phyloP scores from a whole-genome alignment of 2,329 filamentous ascomycete species.

The Fusarium sp. region DNA sequence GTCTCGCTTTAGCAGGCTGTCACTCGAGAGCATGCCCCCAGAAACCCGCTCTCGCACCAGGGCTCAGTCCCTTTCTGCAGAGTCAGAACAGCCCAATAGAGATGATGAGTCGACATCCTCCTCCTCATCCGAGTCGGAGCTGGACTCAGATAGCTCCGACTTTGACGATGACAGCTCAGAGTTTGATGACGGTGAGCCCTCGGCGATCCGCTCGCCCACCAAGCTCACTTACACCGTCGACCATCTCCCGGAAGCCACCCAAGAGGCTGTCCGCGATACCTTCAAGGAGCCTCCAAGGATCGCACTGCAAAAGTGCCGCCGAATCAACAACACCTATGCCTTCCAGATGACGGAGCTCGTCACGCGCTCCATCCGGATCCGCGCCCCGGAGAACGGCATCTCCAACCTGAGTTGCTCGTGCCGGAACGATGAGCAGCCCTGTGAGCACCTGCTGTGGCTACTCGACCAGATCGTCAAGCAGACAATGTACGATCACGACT shows the following conservation, averaged over 20 bases:
- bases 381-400: conserved; percentile 51
- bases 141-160: conserved; percentile 25
- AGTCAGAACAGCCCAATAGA: conserved; percentile 13
- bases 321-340: conserved; percentile 58
- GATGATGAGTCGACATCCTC: conserved; percentile 42
- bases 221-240: conserved; percentile 53
- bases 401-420: conserved; percentile 59
- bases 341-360: conserved; percentile 65
- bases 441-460: conserved; percentile 63
- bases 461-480: conserved; percentile 61
- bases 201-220: conserved; percentile 50
- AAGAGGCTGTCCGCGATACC: conserved; percentile 53
- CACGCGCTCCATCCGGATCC: conserved; percentile 60
- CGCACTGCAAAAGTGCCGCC: conserved; percentile 58
- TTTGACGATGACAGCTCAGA: conserved; percentile 45
- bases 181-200: conserved; percentile 45
- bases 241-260: conserved; percentile 50
- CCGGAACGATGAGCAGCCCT: conserved; percentile 49
- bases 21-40: conserved; percentile 45
- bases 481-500: conserved; percentile 53
- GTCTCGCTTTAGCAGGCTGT: conserved; percentile 43
- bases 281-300: conserved; percentile 60
- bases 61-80: conserved; percentile 16
- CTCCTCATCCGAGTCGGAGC: conserved; percentile 36
- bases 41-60: conserved; percentile 31